These are phyloP conservation scores for Chara braunii DNA, from an alignment of 139 green algal genomes.

Conservation along the genomic window DNA sequence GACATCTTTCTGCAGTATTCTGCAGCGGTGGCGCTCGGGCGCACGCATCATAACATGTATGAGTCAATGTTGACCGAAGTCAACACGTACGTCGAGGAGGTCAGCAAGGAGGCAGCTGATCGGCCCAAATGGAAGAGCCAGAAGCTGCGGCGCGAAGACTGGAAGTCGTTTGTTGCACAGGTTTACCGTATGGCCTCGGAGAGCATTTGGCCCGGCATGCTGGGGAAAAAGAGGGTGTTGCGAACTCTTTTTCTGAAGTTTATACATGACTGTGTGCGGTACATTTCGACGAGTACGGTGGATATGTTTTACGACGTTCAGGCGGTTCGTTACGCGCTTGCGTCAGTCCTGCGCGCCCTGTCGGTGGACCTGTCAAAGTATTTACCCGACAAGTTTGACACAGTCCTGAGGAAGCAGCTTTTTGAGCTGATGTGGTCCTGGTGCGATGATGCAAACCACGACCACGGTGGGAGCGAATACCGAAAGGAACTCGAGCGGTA, in stretches of 20 bases:
- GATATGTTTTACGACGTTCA: constrained; percentile 29
- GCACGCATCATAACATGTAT: constrained; percentile 45
- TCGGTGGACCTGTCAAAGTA: neutral
- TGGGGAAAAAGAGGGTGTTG: constrained; percentile 38
- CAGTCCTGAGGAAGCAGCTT: constrained; percentile 18
- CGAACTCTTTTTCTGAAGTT: constrained; percentile 55
- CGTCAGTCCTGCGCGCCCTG: constrained; percentile 8
- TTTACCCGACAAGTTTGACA: neutral
- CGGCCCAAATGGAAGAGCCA: constrained; percentile 2
- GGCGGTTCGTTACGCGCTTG: constrained; percentile 22
- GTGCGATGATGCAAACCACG: constrained; percentile 17
- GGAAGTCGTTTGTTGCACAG: constrained; percentile 51
- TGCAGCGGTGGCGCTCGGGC: constrained; percentile 60
- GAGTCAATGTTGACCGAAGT: constrained; percentile 52
- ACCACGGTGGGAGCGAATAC: constrained; percentile 5
- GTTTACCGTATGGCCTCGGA: constrained; percentile 51
- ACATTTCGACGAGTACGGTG: constrained; percentile 4
- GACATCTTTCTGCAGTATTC: constrained; percentile 33
- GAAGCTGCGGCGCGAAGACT: constrained; percentile 37
- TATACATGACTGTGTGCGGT: constrained; percentile 49
- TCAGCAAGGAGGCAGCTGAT: constrained; percentile 3
- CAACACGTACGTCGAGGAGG: constrained; percentile 50
- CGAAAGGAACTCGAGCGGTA: constrained; percentile 16
- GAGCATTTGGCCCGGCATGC: constrained; percentile 38
- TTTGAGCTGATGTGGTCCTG: constrained; percentile 40